Percentiles rank a stretch among this genome's conserved stretches.
Conservation (phyloP, 495 filamentous ascomycete species). For the Saxophila tyrrhenica region DNA sequence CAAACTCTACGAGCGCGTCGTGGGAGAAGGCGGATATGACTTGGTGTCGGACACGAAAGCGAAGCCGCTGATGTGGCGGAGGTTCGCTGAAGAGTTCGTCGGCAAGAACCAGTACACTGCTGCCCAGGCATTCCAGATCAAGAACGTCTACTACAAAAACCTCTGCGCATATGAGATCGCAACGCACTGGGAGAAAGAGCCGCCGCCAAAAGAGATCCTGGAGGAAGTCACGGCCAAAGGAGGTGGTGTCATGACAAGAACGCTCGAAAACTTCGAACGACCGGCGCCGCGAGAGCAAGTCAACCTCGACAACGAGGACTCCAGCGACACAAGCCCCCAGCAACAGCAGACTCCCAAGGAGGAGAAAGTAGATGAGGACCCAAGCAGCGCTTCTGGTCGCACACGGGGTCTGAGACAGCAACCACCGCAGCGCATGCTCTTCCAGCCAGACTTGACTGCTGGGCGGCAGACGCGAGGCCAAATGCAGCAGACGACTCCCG, state of each 20-base stretch:
- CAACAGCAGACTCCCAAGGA: slow-evolving; percentile 46
- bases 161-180: slow-evolving; percentile 71
- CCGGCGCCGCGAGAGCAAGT: slow-evolving; percentile 28
- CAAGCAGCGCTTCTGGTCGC: slow-evolving; percentile 46
- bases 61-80: slow-evolving; percentile 69
- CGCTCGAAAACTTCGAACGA: slow-evolving; percentile 55
- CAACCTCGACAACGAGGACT: slow-evolving; percentile 25
- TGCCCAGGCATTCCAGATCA: slow-evolving; percentile 62
- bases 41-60: slow-evolving; percentile 50
- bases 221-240: slow-evolving; percentile 67
- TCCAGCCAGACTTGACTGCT: slow-evolving; percentile 60
- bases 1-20: slow-evolving; percentile 58
- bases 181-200: slow-evolving; percentile 56
- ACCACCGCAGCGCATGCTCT: slow-evolving; percentile 67
- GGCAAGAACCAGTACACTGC: slow-evolving; percentile 51
- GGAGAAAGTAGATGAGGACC: slow-evolving; percentile 55
- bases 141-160: slow-evolving; percentile 74
- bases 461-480: slow-evolving; percentile 48
- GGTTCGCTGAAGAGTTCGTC: slow-evolving; percentile 55
- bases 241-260: slow-evolving; percentile 62
- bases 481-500: slow-evolving; percentile 37
- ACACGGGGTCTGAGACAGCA: slow-evolving; percentile 63
- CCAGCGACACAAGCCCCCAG: slow-evolving; percentile 46
- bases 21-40: slow-evolving; percentile 67
- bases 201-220: slow-evolving; percentile 70